A percentile compares a stretch with the other conserved stretches of the same genome.
Conservation (phyloP, 371 early-diverging fungal genomes). For the Mortierella sp. region DNA sequence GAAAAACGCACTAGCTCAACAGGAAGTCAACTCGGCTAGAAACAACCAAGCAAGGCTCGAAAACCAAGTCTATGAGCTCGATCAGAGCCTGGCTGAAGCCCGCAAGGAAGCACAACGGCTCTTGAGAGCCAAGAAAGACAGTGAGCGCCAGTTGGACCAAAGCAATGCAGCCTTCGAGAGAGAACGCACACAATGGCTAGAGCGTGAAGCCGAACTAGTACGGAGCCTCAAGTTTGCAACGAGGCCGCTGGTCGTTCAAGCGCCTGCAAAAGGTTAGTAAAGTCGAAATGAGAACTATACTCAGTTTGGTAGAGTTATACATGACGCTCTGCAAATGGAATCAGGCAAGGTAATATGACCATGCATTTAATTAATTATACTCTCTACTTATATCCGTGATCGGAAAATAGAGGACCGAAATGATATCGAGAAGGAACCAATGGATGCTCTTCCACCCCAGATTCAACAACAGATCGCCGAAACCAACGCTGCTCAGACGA, state of each 20-base stretch:
- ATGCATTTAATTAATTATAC: not conserved
- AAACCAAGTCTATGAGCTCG: conserved; percentile 59
- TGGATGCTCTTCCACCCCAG: conserved; percentile 32
- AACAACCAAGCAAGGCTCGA: conserved; percentile 60
- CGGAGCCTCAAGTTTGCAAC: conserved; percentile 54
- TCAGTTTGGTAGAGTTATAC: not conserved
- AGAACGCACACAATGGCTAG: conserved; percentile 58
- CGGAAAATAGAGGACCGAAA: conserved; percentile 17
- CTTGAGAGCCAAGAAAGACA: conserved; percentile 51
- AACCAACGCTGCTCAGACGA: conserved; percentile 42
- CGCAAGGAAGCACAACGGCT: conserved; percentile 53
- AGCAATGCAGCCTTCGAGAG: conserved; percentile 52
- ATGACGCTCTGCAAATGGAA: not conserved
- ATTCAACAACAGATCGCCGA: conserved; percentile 53
- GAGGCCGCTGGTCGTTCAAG: conserved; percentile 53
- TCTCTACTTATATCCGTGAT: not conserved
- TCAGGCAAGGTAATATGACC: not conserved
- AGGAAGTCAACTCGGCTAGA: conserved; percentile 58
- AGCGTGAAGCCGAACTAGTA: conserved; percentile 59
- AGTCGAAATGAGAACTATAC: not conserved
- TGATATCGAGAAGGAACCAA: conserved; percentile 11
- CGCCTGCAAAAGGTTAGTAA: conserved; percentile 48
- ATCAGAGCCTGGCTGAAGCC: conserved; percentile 50
- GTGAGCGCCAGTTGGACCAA: conserved; percentile 48
- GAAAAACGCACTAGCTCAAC: conserved; percentile 56